Evolutionary conservation across 1,284 basidiomycete species (phyloP).

Genomic region (Heterobasidion occidentale): DNA sequence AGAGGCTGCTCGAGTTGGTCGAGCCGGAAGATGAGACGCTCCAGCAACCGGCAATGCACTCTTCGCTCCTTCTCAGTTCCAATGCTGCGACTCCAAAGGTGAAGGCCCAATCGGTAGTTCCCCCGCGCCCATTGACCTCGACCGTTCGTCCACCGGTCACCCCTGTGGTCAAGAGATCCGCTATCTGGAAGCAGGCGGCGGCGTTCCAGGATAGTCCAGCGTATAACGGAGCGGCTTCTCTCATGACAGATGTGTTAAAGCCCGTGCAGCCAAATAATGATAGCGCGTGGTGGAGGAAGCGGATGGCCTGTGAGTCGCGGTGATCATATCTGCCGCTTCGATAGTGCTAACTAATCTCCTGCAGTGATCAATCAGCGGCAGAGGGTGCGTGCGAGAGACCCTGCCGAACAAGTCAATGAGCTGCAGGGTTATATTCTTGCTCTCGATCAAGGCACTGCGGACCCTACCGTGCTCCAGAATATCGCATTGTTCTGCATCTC

Average conservation of each 20-base stretch:
- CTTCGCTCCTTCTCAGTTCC: constrained; percentile 43
- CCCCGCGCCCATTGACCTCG: constrained; percentile 7
- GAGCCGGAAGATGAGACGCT: constrained; percentile 60
- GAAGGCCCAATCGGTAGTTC: constrained; percentile 25
- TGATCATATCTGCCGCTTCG: constrained; percentile 3
- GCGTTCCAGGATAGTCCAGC: constrained; percentile 71
- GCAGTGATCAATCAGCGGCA: constrained; percentile 45
- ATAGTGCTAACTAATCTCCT: constrained; percentile 6
- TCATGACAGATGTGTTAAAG: constrained; percentile 57
- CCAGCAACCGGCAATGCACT: constrained; percentile 44
- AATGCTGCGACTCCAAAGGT: constrained; percentile 31
- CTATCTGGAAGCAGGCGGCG: constrained; percentile 66
- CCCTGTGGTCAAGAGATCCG: constrained; percentile 48
- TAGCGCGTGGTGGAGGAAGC: constrained; percentile 73
- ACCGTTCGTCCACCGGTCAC: constrained; percentile 39
- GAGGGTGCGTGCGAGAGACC: constrained; percentile 28
- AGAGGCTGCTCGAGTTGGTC: constrained; percentile 71
- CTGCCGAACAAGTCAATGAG: constrained; percentile 34
- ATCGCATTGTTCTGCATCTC: constrained; percentile 53
- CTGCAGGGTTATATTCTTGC: constrained; percentile 43
- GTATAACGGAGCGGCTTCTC: constrained; percentile 40
- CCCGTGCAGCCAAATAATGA: constrained; percentile 43
- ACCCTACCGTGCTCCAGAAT: constrained; percentile 46
- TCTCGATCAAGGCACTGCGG: constrained; percentile 44
- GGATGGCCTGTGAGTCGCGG: constrained; percentile 47